phyloP scores from a whole-genome alignment of 371 early-diverging fungal species.

The Polyrhizophydium stewartii region DNA sequence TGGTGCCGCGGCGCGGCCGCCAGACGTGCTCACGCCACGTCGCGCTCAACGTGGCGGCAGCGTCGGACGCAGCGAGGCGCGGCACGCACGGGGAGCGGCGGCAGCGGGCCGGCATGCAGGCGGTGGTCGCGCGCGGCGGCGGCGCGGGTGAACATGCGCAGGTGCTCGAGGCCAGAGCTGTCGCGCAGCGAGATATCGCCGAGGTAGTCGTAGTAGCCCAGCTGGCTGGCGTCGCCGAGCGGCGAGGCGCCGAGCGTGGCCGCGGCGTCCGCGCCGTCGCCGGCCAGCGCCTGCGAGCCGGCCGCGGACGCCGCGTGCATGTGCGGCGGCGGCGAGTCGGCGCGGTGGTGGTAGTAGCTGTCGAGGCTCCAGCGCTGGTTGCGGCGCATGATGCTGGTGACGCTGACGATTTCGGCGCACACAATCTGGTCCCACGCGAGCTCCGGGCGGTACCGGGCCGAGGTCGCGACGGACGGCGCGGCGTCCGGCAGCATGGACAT shows the following conservation, averaged over 20 bases:
- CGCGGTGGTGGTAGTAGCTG: not conserved
- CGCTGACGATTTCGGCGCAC: slow-evolving; percentile 74
- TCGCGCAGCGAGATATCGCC: slow-evolving; percentile 17
- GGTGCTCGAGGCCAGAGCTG: slow-evolving; percentile 15
- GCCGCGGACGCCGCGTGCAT: too few species aligned
- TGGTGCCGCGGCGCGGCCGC: too few species aligned
- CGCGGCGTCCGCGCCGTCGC: too few species aligned
- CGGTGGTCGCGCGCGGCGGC: slow-evolving; percentile 13
- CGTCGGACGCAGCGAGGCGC: too few species aligned
- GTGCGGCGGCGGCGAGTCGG: too few species aligned
- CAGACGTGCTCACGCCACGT: too few species aligned
- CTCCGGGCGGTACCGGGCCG: slow-evolving; percentile 3
- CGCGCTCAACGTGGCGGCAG: too few species aligned
- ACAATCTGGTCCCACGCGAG: slow-evolving; percentile 70
- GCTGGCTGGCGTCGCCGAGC: not conserved
- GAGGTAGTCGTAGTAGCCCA: slow-evolving; percentile 19
- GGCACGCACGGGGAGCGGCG: not conserved
- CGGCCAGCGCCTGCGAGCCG: too few species aligned
- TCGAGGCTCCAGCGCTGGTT: slow-evolving; percentile 68
- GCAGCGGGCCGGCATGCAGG: not conserved
- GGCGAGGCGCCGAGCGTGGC: not conserved
- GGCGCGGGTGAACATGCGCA: slow-evolving; percentile 17
- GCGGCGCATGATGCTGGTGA: slow-evolving; percentile 80
- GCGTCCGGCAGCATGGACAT: not conserved
- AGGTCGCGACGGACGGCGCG: not conserved